Percentiles rank a stretch among this genome's conserved stretches.
These are phyloP conservation scores for Withania somnifera DNA, from an alignment of 305 asterid genomes.

Conservation along the genomic window DNA sequence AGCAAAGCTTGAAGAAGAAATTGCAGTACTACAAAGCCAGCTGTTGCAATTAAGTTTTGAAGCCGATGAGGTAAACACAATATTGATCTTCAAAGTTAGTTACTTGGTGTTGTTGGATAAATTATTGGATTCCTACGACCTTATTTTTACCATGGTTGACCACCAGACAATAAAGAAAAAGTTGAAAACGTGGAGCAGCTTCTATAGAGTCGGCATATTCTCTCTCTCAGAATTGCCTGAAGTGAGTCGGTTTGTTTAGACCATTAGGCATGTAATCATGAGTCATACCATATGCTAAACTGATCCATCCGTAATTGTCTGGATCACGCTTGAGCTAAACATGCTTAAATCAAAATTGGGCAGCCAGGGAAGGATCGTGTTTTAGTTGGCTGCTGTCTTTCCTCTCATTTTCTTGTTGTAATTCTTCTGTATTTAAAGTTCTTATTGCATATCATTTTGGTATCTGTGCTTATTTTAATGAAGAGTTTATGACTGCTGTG, in stretches of 20 bases:
- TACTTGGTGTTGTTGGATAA: background rate
- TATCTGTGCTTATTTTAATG: too few species aligned
- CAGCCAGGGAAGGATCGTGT: too few species aligned
- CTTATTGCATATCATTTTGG: too few species aligned
- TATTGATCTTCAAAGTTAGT: background rate
- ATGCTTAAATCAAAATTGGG: too few species aligned
- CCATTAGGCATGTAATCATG: too few species aligned
- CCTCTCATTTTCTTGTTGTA: too few species aligned
- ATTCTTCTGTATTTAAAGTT: too few species aligned
- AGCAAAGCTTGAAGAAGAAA: slow-evolving; percentile 63
- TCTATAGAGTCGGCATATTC: background rate
- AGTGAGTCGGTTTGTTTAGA: background rate
- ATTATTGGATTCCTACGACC: background rate
- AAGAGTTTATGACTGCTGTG: too few species aligned
- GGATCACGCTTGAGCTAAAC: too few species aligned
- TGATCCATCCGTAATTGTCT: too few species aligned
- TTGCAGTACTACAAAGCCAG: slow-evolving; percentile 46
- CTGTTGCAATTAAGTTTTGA: slow-evolving; percentile 61
- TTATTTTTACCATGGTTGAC: background rate
- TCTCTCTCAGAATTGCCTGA: background rate
- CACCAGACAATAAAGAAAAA: background rate
- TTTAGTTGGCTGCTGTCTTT: too few species aligned
- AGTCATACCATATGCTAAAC: too few species aligned
- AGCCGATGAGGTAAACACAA: slow-evolving; percentile 56
- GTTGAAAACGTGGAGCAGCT: background rate